These are phyloP conservation scores for Ophiocordyceps camponoti-rufipedis DNA, from an alignment of 2,329 filamentous ascomycete genomes.

Conservation along the genomic window DNA sequence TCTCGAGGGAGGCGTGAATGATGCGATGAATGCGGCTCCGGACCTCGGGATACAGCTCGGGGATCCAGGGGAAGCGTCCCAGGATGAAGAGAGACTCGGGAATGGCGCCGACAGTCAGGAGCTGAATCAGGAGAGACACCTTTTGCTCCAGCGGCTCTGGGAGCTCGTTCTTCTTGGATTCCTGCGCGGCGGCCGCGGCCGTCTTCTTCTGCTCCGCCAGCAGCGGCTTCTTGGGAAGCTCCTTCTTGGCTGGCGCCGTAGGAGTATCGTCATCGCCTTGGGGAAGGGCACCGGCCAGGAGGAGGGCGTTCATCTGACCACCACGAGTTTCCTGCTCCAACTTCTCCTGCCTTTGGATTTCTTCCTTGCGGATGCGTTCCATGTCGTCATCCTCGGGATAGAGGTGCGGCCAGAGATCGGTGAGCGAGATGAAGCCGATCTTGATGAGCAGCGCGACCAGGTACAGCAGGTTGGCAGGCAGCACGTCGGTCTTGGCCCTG, in stretches of 20 bases:
- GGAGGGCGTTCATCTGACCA: conserved; percentile 62
- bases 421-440: conserved; percentile 85
- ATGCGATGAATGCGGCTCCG: conserved; percentile 70
- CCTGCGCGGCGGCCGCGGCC: conserved; percentile 10
- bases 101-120: conserved; percentile 79
- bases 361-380: conserved; percentile 51
- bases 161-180: conserved; percentile 28
- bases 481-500: conserved; percentile 53
- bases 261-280: conserved; percentile 51
- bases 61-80: conserved; percentile 81
- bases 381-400: conserved; percentile 75
- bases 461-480: conserved; percentile 87
- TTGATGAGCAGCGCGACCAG: conserved; percentile 87
- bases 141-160: conserved; percentile 79
- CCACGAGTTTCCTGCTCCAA: conserved; percentile 56
- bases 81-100: conserved; percentile 87
- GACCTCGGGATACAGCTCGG: conserved; percentile 69
- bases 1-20: conserved; percentile 61
- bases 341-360: conserved; percentile 59
- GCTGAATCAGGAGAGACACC: conserved; percentile 60
- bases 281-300: conserved; percentile 68
- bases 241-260: conserved; percentile 24
- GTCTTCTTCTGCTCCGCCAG: conserved; percentile 29
- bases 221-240: conserved; percentile 28
- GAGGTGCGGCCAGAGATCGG: conserved; percentile 81